These are phyloP conservation scores for Staphylotrichum longicolle DNA, from an alignment of 495 filamentous ascomycete species.

Conservation along the genomic window DNA sequence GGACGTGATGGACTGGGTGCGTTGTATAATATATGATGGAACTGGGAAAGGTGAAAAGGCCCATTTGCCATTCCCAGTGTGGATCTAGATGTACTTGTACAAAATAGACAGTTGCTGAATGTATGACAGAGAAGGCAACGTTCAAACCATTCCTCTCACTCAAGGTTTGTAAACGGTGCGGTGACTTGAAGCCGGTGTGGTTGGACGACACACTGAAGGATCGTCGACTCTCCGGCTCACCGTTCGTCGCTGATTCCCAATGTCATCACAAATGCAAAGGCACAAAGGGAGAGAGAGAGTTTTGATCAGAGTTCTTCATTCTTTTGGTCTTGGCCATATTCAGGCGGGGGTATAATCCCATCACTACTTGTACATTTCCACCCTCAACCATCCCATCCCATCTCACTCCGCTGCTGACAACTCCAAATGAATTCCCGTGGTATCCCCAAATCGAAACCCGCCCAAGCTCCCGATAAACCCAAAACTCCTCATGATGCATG, in stretches of 20 bases:
- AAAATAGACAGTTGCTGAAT: constrained; percentile 15
- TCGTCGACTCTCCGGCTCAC: no score
- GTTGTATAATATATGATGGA: constrained; percentile 9
- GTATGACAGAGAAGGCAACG: not conserved
- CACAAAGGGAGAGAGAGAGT: not conserved
- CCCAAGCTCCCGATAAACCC: not conserved
- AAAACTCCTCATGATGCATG: constrained; percentile 25
- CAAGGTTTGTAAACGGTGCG: no score
- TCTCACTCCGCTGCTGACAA: not conserved
- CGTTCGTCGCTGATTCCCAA: no score
- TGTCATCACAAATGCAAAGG: constrained; percentile 2
- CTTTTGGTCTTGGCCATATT: constrained; percentile 7
- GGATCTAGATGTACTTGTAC: constrained; percentile 16
- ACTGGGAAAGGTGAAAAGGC: constrained; percentile 5
- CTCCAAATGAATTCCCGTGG: constrained; percentile 2
- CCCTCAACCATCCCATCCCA: not conserved
- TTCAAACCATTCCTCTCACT: no score
- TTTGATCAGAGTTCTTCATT: constrained; percentile 11
- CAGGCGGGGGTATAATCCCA: constrained; percentile 18
- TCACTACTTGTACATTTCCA: constrained; percentile 9
- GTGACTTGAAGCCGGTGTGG: no score
- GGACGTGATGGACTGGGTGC: not conserved
- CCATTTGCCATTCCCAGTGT: constrained; percentile 10
- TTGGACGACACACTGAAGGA: no score
- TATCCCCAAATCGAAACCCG: constrained; percentile 2